Percentiles rank a stretch among this genome's conserved stretches.
Evolutionary conservation across 495 filamentous ascomycete species (phyloP).

Genomic region (Parachaetomium inaequale): DNA sequence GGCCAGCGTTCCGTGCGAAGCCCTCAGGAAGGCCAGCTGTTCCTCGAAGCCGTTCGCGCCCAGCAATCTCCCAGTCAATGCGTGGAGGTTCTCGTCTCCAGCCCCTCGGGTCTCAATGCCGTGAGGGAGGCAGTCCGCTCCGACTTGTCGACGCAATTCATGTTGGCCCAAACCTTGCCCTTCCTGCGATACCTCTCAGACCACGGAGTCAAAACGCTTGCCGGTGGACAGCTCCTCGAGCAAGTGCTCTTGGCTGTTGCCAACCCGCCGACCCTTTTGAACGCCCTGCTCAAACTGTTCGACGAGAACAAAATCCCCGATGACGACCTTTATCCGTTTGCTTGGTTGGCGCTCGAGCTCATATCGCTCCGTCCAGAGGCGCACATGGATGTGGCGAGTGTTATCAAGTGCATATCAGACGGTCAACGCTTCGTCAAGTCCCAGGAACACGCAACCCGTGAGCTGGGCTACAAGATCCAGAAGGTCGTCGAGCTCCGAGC

Average conservation of each 20-base stretch:
- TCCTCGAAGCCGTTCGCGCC: slow-evolving; percentile 57
- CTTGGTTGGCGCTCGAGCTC: slow-evolving; percentile 59
- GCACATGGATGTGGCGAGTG: slow-evolving; percentile 31
- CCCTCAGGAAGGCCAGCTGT: slow-evolving; percentile 46
- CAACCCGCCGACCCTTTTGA: slow-evolving; percentile 61
- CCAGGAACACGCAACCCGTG: slow-evolving; percentile 22
- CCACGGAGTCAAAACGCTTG: slow-evolving; percentile 50
- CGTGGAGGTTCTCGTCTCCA: slow-evolving; percentile 54
- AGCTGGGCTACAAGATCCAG: slow-evolving; percentile 33
- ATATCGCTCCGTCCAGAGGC: slow-evolving; percentile 41
- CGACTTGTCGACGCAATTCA: slow-evolving; percentile 48
- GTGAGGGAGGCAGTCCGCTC: slow-evolving; percentile 49
- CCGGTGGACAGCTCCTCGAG: slow-evolving; percentile 53
- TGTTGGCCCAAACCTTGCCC: slow-evolving; percentile 43
- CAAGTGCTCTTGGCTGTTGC: slow-evolving; percentile 51
- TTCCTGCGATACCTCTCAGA: slow-evolving; percentile 40
- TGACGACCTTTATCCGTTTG: slow-evolving; percentile 45
- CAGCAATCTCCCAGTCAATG: slow-evolving; percentile 49
- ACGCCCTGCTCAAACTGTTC: slow-evolving; percentile 49
- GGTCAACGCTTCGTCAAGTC: slow-evolving; percentile 35
- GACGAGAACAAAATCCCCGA: slow-evolving; percentile 36
- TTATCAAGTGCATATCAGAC: slow-evolving; percentile 31
- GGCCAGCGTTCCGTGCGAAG: slow-evolving; percentile 27
- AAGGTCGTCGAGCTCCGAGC: slow-evolving; percentile 18
- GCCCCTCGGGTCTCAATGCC: slow-evolving; percentile 43